phyloP scores from a whole-genome alignment of 768 basidiomycete genomes.

The Lyophyllum atratum region DNA sequence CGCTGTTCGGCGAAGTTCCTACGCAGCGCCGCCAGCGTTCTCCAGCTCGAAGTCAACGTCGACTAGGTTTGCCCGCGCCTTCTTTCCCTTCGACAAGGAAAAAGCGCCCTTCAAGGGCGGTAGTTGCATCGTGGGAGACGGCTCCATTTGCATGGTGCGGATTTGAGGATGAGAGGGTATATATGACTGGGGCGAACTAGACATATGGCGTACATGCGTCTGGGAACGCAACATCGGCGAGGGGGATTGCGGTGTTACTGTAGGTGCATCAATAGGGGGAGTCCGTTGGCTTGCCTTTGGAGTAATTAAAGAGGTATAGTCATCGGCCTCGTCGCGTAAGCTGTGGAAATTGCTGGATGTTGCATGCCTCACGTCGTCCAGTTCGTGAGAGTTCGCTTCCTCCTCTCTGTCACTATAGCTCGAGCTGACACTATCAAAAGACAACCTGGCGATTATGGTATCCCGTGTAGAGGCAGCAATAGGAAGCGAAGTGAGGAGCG shows the following conservation, averaged over 20 bases:
- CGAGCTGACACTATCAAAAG: slow-evolving; percentile 52
- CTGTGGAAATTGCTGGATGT: neutral
- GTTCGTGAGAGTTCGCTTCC: slow-evolving; percentile 40
- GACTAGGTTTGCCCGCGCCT: neutral
- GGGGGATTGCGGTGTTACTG: neutral
- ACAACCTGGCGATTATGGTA: slow-evolving; percentile 54
- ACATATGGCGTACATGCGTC: slow-evolving; percentile 32
- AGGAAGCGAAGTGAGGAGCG: slow-evolving; percentile 48
- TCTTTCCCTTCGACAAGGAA: slow-evolving; percentile 1
- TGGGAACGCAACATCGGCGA: slow-evolving; percentile 1
- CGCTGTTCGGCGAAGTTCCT: neutral
- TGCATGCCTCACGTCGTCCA: slow-evolving; percentile 38
- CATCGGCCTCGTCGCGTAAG: neutral
- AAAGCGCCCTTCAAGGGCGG: slow-evolving; percentile 25
- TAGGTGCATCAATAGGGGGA: neutral
- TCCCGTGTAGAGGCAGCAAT: slow-evolving; percentile 56
- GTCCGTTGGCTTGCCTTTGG: slow-evolving; percentile 12
- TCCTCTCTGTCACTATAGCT: slow-evolving; percentile 41
- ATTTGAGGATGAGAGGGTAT: slow-evolving; percentile 34
- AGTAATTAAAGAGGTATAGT: slow-evolving; percentile 10
- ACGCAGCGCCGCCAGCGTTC: slow-evolving; percentile 1
- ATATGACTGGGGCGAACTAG: slow-evolving; percentile 34
- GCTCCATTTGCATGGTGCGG: slow-evolving; percentile 54
- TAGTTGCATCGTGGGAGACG: slow-evolving; percentile 54
- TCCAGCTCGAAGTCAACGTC: slow-evolving; percentile 14